Percentiles rank a stretch among this genome's conserved stretches.
phyloP scores from a whole-genome alignment of 2,329 filamentous ascomycete species.

The Ciborinia camelliae region DNA sequence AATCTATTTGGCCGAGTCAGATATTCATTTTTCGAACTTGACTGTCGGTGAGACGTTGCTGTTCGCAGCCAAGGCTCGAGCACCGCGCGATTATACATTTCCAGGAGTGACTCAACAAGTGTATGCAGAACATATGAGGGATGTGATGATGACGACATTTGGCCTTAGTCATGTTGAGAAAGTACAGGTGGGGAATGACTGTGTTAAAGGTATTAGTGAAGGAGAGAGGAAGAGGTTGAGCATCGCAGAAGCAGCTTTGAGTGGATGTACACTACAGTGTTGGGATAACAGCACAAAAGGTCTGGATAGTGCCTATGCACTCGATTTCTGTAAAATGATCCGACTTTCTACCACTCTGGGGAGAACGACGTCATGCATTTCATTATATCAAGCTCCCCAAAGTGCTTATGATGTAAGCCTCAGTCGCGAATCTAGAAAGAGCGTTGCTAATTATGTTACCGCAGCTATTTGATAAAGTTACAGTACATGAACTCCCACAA shows the following conservation, averaged over 20 bases:
- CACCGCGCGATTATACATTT: slow-evolving; percentile 56
- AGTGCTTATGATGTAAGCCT: slow-evolving; percentile 57
- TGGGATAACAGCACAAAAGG: slow-evolving; percentile 75
- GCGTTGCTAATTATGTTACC: neutral
- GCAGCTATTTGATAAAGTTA: slow-evolving; percentile 62
- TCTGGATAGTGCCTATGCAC: slow-evolving; percentile 68
- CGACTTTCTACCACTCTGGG: slow-evolving; percentile 62
- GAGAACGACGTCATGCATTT: slow-evolving; percentile 59
- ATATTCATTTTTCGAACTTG: slow-evolving; percentile 71
- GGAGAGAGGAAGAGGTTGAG: slow-evolving; percentile 78
- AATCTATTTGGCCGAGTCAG: slow-evolving; percentile 71
- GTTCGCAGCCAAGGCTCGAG: slow-evolving; percentile 67
- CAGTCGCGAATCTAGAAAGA: no score
- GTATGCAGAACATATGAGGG: slow-evolving; percentile 40
- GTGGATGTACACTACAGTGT: slow-evolving; percentile 65
- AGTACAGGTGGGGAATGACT: slow-evolving; percentile 70
- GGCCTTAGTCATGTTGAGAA: slow-evolving; percentile 68
- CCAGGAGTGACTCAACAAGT: slow-evolving; percentile 57
- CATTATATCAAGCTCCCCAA: slow-evolving; percentile 70
- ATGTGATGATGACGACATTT: slow-evolving; percentile 67
- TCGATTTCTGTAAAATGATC: slow-evolving; percentile 68
- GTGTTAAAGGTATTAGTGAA: slow-evolving; percentile 69
- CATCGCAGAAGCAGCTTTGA: slow-evolving; percentile 75
- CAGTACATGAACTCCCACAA: neutral
- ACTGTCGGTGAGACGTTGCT: slow-evolving; percentile 70